Percentiles rank a stretch among this genome's conserved stretches.
These are phyloP conservation scores for Ajuga reptans DNA, from an alignment of 305 asterid genomes.

Conservation along the genomic window DNA sequence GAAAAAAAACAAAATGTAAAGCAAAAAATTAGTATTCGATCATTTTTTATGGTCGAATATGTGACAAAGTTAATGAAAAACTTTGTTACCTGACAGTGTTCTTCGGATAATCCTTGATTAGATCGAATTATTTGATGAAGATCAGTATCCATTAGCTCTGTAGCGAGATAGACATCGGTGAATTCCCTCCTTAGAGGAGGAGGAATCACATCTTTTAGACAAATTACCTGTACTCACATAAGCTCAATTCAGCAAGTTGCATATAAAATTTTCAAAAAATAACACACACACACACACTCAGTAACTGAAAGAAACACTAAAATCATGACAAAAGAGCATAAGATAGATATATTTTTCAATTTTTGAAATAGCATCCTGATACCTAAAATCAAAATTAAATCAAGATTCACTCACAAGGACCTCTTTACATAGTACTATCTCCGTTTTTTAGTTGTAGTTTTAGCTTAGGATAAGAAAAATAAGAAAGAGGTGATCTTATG, in stretches of 20 bases:
- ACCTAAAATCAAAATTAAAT: not conserved
- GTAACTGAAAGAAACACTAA: not conserved
- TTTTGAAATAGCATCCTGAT: not conserved
- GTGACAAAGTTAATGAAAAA: not conserved
- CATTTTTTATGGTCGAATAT: not conserved
- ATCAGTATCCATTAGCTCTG: slow-evolving; percentile 91
- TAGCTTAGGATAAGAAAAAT: no score
- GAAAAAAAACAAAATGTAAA: slow-evolving; percentile 20
- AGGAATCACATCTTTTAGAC: slow-evolving; percentile 75
- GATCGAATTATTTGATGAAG: slow-evolving; percentile 96
- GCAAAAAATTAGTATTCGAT: slow-evolving; percentile 12
- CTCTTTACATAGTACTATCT: not conserved
- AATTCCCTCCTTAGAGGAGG: slow-evolving; percentile 86
- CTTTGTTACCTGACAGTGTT: slow-evolving; percentile 69
- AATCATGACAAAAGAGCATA: not conserved
- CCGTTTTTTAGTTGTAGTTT: no score
- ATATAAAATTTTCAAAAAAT: not conserved
- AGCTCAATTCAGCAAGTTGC: not conserved
- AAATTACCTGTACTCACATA: slow-evolving; percentile 43
- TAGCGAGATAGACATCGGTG: slow-evolving; percentile 62
- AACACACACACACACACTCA: not conserved
- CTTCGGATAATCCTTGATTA: slow-evolving; percentile 81
- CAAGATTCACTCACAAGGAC: not conserved
- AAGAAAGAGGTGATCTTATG: no score
- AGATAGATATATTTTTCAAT: no score